Evolutionary conservation across 73 alveolate genomes (phyloP).

Genomic region (Tetrahymena borealis): DNA sequence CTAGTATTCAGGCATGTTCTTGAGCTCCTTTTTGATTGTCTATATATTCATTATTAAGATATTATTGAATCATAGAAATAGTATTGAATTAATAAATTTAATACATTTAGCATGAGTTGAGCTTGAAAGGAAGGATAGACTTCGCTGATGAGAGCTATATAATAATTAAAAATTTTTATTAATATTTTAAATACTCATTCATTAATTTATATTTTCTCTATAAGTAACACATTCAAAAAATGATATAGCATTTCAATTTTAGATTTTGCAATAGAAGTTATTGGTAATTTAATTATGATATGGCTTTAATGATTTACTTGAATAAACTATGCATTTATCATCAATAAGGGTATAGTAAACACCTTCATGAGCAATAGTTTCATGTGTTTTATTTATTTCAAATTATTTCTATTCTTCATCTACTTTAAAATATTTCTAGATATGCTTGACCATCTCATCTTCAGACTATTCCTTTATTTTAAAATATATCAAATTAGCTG

Average conservation of each 20-base stretch:
- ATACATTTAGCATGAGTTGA: neutral
- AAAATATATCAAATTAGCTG: neutral
- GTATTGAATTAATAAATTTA: too few species aligned
- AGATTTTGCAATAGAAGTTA: too few species aligned
- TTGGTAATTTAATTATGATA: neutral
- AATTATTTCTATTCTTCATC: neutral
- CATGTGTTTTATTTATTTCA: neutral
- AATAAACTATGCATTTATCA: neutral
- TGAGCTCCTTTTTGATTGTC: neutral
- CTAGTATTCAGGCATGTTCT: neutral
- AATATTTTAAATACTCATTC: too few species aligned
- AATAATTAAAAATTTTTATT: too few species aligned
- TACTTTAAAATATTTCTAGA: neutral
- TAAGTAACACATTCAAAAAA: too few species aligned
- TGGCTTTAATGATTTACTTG: neutral
- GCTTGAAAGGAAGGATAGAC: too few species aligned
- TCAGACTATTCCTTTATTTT: neutral
- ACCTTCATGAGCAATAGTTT: neutral
- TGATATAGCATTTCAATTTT: too few species aligned
- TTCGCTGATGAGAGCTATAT: too few species aligned
- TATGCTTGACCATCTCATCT: neutral
- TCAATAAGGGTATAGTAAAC: neutral
- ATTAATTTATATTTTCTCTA: too few species aligned
- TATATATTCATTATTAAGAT: neutral
- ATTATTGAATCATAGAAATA: neutral